Base-by-base conservation (phyloP, 2,329 filamentous ascomycete genomes). In the Aspergillus sp. region DNA sequence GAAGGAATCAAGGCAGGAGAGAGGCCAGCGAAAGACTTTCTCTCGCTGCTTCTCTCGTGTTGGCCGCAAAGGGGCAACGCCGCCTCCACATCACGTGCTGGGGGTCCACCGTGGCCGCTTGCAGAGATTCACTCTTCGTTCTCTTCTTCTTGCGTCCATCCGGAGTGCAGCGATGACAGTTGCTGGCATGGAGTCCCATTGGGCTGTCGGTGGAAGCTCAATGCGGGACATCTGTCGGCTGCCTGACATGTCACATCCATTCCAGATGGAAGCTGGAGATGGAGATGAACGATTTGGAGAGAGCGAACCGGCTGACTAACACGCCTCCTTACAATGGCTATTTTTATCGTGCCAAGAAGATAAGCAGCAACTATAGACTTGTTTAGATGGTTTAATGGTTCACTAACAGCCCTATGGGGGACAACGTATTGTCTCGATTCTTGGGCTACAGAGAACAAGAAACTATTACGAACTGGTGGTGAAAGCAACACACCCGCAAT, bases 11-110 rank as follows among this genome's bases (percentile, higher is more conserved):
- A 45, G 53, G 52, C 39, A 29, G n/a, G 52, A 36, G 50, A 55
- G 32, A 54, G 45, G 42, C 52, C 45, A 26, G 20, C 42, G 47
- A 53, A 26, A 56, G 32, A 42, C 42, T 56, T 56, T 52, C 55
- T 54, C 54, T 59, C 54, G 56, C 49, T 54, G 29, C 46, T 10
- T 24, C 32, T 42, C 36, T 42, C 36, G 36, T 42, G 31, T 36
- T 36, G 56, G 63, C 63, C 56, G 59, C 63, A 63, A 65, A 65
- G 63, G 63, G 63, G 63, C 53, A 60, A 58, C 45, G 42, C 50
- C 32, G 47, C 56, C 53, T 55, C 53, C 52, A 20, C 52, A 54
- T 65, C 63, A 65, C 63, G 63, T 65, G 63, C 16, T 22, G 12
- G 51, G 18, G 45, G 18, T 16, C 42, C 14, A 11, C 20, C 14